phyloP scores from a whole-genome alignment of 2,329 filamentous ascomycete species.

The Nemania sp. region DNA sequence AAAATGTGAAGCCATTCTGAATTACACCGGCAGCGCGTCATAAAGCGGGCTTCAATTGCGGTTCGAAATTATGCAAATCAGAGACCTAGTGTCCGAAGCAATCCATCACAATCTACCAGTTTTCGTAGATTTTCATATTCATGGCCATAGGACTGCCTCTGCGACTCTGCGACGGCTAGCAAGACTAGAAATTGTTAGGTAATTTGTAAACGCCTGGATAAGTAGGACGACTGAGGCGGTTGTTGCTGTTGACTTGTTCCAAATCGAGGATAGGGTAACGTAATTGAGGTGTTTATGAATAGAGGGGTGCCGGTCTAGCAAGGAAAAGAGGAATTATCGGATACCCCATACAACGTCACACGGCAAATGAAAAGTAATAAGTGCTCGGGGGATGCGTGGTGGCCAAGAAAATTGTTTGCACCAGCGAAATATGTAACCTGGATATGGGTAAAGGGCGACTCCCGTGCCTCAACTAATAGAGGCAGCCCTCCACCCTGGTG shows the following conservation, averaged over 20 bases:
- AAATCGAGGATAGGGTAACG: conserved; percentile 4
- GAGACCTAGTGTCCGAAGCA: conserved; percentile 29
- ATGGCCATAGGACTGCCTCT: conserved; percentile 25
- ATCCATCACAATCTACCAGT: conserved; percentile 38
- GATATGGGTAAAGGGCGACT: conserved; percentile 41
- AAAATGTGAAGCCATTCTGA: conserved; percentile 59
- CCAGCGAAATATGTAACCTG: conserved; percentile 35
- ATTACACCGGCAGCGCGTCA: conserved; percentile 14
- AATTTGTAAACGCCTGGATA: conserved; percentile 2
- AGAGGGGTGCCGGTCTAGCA: conserved; percentile 1
- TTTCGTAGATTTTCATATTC: conserved; percentile 25
- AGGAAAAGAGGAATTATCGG: conserved; percentile 27
- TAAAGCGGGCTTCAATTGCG: conserved; percentile 19
- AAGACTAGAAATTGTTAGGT: conserved; percentile 26
- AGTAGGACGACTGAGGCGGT: conserved; percentile 4
- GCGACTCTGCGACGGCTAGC: conserved; percentile 9
- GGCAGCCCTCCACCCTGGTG: conserved; percentile 46
- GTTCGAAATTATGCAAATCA: conserved; percentile 30
- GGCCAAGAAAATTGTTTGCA: conserved; percentile 42
- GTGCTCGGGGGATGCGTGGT: conserved; percentile 15
- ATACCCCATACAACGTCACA: conserved; percentile 24
- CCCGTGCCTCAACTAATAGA: conserved; percentile 43
- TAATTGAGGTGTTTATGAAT: conserved; percentile 17
- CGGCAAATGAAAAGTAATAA: conserved; percentile 29
- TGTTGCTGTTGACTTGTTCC: conserved; percentile 16